phyloP scores from a whole-genome alignment of 306 rosid genomes.

The Styphnolobium japonicum region DNA sequence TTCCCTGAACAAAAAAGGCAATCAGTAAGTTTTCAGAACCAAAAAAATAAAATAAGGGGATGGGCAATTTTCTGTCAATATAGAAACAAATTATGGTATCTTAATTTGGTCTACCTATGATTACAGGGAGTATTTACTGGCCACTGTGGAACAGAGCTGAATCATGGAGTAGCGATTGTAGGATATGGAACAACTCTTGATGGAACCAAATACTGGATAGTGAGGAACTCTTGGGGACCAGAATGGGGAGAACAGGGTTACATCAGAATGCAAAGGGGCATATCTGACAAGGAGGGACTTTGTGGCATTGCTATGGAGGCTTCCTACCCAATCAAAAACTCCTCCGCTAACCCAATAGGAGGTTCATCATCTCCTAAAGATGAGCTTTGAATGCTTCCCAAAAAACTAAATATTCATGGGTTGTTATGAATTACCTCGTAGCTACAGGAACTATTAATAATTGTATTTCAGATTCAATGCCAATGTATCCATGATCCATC shows the following conservation, averaged over 20 bases:
- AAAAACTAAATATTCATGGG: background rate
- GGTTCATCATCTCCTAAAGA: constrained; percentile 39
- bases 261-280: constrained; percentile 63
- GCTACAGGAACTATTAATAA: background rate
- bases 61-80: background rate
- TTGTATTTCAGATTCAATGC: background rate
- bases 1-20: background rate
- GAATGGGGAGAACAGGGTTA: constrained; percentile 97
- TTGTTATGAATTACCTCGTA: background rate
- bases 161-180: constrained; percentile 83
- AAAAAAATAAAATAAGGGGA: background rate
- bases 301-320: constrained; percentile 83
- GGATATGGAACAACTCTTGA: constrained; percentile 79
- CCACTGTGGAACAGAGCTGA: constrained; percentile 57
- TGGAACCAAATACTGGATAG: constrained; percentile 80
- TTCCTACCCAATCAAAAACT: constrained; percentile 79
- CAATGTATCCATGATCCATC: constrained; percentile 21
- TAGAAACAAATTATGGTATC: background rate
- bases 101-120: background rate
- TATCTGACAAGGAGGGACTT: constrained; percentile 48
- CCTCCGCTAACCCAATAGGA: constrained; percentile 44
- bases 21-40: background rate
- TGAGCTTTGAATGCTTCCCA: constrained; percentile 47
- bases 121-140: constrained; percentile 83
- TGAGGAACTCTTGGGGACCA: constrained; percentile 83